Evolutionary conservation across 495 filamentous ascomycete genomes (phyloP).

Genomic region (Usnea hakonensis): DNA sequence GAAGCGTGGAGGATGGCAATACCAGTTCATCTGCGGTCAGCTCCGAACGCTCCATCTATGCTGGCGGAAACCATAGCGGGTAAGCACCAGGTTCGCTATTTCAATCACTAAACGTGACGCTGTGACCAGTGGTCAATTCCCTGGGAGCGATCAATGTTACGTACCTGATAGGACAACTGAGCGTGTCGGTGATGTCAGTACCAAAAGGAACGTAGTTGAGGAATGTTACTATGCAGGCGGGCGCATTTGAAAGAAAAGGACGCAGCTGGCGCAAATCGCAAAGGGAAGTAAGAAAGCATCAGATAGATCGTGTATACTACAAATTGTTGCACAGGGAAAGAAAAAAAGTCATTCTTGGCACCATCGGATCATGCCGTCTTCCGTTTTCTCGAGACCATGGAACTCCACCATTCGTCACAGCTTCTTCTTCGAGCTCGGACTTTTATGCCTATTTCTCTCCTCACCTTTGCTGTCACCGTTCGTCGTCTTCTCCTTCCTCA

Average conservation of each 20-base stretch:
- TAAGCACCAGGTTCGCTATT: not conserved
- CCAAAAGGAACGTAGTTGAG: not conserved
- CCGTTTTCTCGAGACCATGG: not conserved
- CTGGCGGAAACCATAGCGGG: not conserved
- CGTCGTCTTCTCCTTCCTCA: slow-evolving; percentile 43
- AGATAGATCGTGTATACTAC: not conserved
- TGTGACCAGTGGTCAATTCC: not conserved
- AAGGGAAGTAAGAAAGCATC: not conserved
- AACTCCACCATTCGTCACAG: slow-evolving; percentile 13
- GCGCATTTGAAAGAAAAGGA: not conserved
- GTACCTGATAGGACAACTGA: not conserved
- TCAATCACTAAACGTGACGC: not conserved
- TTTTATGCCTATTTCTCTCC: slow-evolving; percentile 22
- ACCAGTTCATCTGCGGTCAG: not conserved
- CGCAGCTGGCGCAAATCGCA: not conserved
- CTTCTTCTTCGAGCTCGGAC: slow-evolving; percentile 26
- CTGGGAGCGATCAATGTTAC: not conserved
- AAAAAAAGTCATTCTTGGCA: not conserved
- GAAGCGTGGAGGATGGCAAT: not conserved
- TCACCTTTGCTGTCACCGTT: slow-evolving; percentile 22
- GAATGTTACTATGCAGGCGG: not conserved
- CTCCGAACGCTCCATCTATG: not conserved
- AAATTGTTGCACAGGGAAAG: not conserved
- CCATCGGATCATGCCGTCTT: not conserved
- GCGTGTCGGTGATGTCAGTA: not conserved